A percentile compares a stretch with the other conserved stretches of the same genome.
Conservation (phyloP, 257 asterid species). For the Solanum dulcamara region DNA sequence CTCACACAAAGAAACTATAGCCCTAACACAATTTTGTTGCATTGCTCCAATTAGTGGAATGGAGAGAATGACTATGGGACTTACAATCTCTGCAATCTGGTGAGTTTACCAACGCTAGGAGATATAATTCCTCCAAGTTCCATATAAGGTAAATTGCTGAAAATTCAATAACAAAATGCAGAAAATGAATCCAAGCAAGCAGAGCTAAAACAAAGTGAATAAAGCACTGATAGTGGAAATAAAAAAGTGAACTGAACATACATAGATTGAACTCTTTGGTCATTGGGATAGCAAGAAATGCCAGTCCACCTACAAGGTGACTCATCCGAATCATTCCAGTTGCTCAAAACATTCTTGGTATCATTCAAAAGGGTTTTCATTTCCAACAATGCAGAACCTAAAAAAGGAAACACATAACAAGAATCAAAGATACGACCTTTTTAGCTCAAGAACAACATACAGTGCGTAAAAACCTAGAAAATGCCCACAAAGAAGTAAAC, state of each 20-base stretch:
- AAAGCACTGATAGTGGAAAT: neutral
- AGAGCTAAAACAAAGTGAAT: neutral
- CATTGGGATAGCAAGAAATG: constrained; percentile 60
- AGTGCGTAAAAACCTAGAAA: neutral
- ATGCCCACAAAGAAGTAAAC: neutral
- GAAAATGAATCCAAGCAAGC: neutral
- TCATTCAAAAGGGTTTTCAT: constrained; percentile 72
- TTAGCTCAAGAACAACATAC: neutral
- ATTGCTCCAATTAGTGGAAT: neutral
- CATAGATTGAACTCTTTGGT: constrained; percentile 77
- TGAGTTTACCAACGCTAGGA: constrained; percentile 70
- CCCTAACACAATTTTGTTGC: neutral
- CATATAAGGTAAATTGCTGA: constrained; percentile 80
- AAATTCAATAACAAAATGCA: neutral
- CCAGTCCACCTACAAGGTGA: constrained; percentile 91
- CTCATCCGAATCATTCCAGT: constrained; percentile 70
- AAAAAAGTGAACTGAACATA: constrained; percentile 13
- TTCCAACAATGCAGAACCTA: constrained; percentile 79
- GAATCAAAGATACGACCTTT: neutral
- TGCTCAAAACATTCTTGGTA: constrained; percentile 49
- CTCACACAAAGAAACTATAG: neutral
- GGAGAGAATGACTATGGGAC: constrained; percentile 3
- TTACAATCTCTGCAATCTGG: constrained; percentile 76
- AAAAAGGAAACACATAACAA: neutral
- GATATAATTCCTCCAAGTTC: constrained; percentile 82